A percentile compares a stretch with the other conserved stretches of the same genome.
Conservation (phyloP, 805 yeast species). For the Myxozyma sirexii region DNA sequence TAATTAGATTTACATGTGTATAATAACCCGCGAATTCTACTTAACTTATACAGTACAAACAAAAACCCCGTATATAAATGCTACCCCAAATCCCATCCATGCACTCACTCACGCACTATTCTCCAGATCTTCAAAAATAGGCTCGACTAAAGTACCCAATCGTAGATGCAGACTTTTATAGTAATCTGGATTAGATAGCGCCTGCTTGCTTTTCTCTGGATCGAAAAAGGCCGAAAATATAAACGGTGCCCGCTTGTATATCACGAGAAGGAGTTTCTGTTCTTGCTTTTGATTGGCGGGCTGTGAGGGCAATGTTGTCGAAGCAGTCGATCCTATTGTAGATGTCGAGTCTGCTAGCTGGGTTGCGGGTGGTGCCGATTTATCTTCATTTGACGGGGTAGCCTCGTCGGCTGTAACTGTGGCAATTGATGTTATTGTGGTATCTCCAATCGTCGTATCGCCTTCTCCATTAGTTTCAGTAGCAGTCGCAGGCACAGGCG, state of each 20-base stretch:
- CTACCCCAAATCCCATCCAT: too few species aligned
- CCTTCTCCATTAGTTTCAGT: not conserved
- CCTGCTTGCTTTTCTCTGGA: constrained; percentile 7
- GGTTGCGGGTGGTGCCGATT: not conserved
- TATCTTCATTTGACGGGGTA: not conserved
- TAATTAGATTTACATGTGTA: too few species aligned
- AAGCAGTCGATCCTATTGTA: not conserved
- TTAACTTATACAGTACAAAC: too few species aligned
- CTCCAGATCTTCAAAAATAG: constrained; percentile 31
- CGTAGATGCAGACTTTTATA: constrained; percentile 26
- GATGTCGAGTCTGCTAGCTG: constrained; percentile 2
- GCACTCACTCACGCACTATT: not conserved
- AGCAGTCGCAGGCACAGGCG: not conserved
- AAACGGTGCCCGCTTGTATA: constrained; percentile 33
- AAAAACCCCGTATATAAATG: too few species aligned
- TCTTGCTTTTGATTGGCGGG: constrained; percentile 1
- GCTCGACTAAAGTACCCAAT: constrained; percentile 31
- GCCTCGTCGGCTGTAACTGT: not conserved
- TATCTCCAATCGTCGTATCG: constrained; percentile 10
- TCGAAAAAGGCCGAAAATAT: constrained; percentile 32
- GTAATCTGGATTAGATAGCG: constrained; percentile 15
- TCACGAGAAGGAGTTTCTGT: constrained; percentile 19
- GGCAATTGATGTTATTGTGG: not conserved
- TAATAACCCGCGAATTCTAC: too few species aligned
- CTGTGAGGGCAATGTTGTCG: not conserved